These are phyloP conservation scores for Lachancea fermentati DNA, from an alignment of 805 yeast species.

Conservation along the genomic window DNA sequence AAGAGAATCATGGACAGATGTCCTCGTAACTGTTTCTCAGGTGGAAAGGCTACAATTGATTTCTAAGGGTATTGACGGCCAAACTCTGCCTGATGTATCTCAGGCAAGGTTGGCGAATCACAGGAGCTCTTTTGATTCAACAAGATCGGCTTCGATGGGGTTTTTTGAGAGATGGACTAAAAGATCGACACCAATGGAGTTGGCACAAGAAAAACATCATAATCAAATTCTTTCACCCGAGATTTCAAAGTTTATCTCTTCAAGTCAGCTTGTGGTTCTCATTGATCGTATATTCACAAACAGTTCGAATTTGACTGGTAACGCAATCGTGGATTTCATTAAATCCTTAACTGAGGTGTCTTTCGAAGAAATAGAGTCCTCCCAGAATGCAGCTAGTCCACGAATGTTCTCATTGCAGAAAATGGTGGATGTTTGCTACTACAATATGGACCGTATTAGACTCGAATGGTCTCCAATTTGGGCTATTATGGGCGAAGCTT, in stretches of 20 bases:
- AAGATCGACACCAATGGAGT: constrained; percentile 53
- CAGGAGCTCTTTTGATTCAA: constrained; percentile 48
- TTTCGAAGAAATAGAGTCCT: constrained; percentile 83
- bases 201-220: constrained; percentile 64
- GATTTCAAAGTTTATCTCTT: constrained; percentile 51
- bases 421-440: constrained; percentile 95
- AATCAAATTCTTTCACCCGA: constrained; percentile 60
- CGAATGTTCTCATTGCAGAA: constrained; percentile 90
- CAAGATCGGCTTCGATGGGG: constrained; percentile 37
- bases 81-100: constrained; percentile 77
- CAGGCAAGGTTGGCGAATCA: constrained; percentile 61
- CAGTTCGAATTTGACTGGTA: constrained; percentile 72
- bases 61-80: constrained; percentile 81
- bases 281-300: constrained; percentile 85
- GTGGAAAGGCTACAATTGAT: constrained; percentile 85
- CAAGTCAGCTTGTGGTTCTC: constrained; percentile 68
- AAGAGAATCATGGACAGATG: constrained; percentile 75
- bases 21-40: constrained; percentile 79
- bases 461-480: constrained; percentile 95
- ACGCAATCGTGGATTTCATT: constrained; percentile 82
- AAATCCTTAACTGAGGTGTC: constrained; percentile 83
- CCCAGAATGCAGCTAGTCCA: constrained; percentile 76
- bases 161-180: constrained; percentile 55
- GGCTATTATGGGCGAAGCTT: constrained; percentile 88
- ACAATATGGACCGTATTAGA: constrained; percentile 93